Base-by-base conservation (phyloP, 345 rosid genomes). In the Odontarrhena argentea region DNA sequence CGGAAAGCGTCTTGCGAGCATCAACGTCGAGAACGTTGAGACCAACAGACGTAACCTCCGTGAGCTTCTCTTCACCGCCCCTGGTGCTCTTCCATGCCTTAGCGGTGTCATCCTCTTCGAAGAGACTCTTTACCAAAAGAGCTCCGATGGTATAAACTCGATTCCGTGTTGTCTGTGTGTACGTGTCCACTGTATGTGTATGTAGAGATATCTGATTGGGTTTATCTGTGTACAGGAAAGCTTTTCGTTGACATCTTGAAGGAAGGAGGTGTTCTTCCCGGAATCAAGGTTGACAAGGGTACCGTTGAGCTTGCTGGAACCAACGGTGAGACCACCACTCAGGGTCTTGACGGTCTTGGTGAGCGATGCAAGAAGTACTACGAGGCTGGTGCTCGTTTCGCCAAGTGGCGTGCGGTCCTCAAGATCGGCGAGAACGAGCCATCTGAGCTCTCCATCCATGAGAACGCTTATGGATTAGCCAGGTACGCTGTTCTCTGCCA, bases 211-310 rank as follows among this genome's bases (percentile, higher is more conserved):
- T 53, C 37, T 48, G 13, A 40, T 55, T 8, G 12, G 5, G 42
- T 7, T 54, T 43, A 10, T 40, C 14, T 4, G 12, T 55, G 36
- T 40, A 50, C 82, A 94, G 96, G 97, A 26, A 88, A 91, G 87
- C 93, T 81, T 26, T 91, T 94, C 0, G 90, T 87, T 57, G 96
- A 87, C 25, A 77, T 94, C 47, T 43, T 94, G 86, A 91, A 84
- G 80, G 96, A 87, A 55, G 87, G 79, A 66, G 97, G 93, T 50
- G 99, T 87, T 37, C 96, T 94, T 32, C 97, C 99, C 7, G 99
- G 97, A 28, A 94, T 94, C 61, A 94, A 91, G 83, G 97, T 94
- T 3, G 97, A 94, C 83, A 91, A 86, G 89, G 97, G 99, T 76
- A 91, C 96, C 2, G 92, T 94, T 36, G 91, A 79, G 75, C 91